Conservation (phyloP, 2,329 filamentous ascomycete species). For the Sporothrix mexicana region DNA sequence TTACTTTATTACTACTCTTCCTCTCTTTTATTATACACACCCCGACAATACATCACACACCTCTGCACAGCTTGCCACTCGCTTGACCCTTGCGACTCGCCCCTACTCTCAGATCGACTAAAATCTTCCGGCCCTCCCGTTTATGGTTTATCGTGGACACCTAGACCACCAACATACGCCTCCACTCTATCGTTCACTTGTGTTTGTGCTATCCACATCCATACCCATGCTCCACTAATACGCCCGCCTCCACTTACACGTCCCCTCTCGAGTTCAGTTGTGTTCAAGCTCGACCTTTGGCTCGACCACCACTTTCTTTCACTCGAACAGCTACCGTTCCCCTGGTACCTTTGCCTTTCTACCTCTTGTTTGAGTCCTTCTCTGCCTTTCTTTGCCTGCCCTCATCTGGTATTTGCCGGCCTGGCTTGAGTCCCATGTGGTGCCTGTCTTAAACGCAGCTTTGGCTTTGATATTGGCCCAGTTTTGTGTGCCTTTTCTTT, state of each 20-base stretch:
- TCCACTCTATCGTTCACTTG: slow-evolving; percentile 15
- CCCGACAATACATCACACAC: neutral
- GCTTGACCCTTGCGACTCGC: slow-evolving; percentile 23
- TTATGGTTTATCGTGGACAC: slow-evolving; percentile 16
- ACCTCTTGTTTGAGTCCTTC: too few relatives aligned
- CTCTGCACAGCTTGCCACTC: slow-evolving; percentile 21
- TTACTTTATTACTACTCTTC: neutral
- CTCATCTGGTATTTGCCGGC: neutral
- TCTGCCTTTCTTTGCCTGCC: neutral
- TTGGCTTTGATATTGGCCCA: neutral
- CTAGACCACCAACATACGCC: slow-evolving; percentile 15
- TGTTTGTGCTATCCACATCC: neutral
- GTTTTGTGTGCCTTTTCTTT: neutral
- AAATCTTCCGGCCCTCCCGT: slow-evolving; percentile 21
- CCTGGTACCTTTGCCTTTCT: slow-evolving; percentile 9
- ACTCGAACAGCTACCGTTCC: slow-evolving; percentile 8
- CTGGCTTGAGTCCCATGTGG: slow-evolving; percentile 5
- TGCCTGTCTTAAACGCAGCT: slow-evolving; percentile 6
- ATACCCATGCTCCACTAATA: slow-evolving; percentile 10
- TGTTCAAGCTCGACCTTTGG: neutral
- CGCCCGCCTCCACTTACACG: slow-evolving; percentile 14
- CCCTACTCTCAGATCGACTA: slow-evolving; percentile 24
- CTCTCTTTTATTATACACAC: neutral
- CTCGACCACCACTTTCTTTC: neutral
- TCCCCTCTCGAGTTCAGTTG: slow-evolving; percentile 8